Evolutionary conservation across 2,329 filamentous ascomycete genomes (phyloP).

Genomic region (Scedosporium minutisporum): DNA sequence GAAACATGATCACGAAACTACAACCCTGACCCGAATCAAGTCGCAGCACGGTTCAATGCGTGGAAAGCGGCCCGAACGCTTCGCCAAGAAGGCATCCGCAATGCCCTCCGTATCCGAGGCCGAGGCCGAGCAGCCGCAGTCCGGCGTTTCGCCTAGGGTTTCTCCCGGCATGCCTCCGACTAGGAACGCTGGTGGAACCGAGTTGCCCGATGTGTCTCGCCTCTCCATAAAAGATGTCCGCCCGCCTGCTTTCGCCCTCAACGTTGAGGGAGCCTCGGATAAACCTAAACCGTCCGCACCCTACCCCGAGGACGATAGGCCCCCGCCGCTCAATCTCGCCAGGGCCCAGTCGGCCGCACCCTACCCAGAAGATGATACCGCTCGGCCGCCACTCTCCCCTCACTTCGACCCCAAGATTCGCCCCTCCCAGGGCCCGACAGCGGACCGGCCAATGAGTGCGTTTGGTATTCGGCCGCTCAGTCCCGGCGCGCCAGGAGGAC

Average conservation of each 20-base stretch:
- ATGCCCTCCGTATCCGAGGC: slow-evolving; percentile 42
- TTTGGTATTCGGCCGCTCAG: slow-evolving; percentile 44
- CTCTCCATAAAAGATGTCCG: slow-evolving; percentile 21
- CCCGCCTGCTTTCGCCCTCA: slow-evolving; percentile 41
- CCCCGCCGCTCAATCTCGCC: slow-evolving; percentile 34
- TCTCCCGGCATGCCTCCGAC: slow-evolving; percentile 14
- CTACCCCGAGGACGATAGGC: slow-evolving; percentile 60
- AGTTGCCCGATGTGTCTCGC: slow-evolving; percentile 29
- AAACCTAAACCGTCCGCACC: slow-evolving; percentile 52
- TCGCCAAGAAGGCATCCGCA: slow-evolving; percentile 31
- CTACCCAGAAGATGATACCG: slow-evolving; percentile 44
- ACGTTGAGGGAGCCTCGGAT: slow-evolving; percentile 22
- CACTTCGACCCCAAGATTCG: slow-evolving; percentile 39
- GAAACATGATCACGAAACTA: slow-evolving; percentile 84
- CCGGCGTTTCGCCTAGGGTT: slow-evolving; percentile 10
- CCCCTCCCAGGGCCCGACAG: slow-evolving; percentile 35
- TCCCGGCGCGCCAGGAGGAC: slow-evolving; percentile 11
- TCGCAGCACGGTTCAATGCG: slow-evolving; percentile 64
- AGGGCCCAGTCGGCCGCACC: slow-evolving; percentile 39
- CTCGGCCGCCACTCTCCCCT: slow-evolving; percentile 23
- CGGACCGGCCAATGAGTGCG: slow-evolving; percentile 40
- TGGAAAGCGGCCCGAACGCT: slow-evolving; percentile 50
- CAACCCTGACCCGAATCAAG: slow-evolving; percentile 81
- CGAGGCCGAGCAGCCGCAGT: slow-evolving; percentile 12
- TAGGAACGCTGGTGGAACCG: slow-evolving; percentile 8